These are phyloP conservation scores for Xylaria flabelliformis DNA, from an alignment of 495 filamentous ascomycete genomes.

Conservation along the genomic window DNA sequence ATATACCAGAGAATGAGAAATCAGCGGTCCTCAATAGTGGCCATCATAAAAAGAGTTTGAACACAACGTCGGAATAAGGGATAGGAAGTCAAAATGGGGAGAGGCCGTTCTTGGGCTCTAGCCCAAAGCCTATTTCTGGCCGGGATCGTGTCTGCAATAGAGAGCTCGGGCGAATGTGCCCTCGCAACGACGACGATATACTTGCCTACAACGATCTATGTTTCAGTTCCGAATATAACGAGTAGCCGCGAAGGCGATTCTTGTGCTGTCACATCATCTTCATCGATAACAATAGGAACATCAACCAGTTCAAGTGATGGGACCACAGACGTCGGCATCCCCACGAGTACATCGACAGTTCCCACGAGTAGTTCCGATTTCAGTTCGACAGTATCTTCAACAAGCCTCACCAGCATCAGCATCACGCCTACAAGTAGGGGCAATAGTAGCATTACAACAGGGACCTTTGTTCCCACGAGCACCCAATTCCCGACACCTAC, in stretches of 20 bases:
- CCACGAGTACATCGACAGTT: conserved; percentile 15
- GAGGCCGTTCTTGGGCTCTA: conserved; percentile 2
- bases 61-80: neutral
- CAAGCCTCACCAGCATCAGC: conserved; percentile 12
- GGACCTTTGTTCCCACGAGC: conserved; percentile 17
- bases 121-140: conserved; percentile 16
- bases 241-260: conserved; percentile 21
- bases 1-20: neutral
- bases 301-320: conserved; percentile 19
- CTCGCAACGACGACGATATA: conserved; percentile 38
- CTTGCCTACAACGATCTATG: conserved; percentile 36
- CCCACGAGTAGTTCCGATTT: conserved; percentile 17
- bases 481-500: conserved; percentile 28
- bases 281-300: conserved; percentile 14
- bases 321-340: neutral
- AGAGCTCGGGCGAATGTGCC: conserved; percentile 12
- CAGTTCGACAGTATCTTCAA: conserved; percentile 13
- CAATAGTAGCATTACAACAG: conserved; percentile 17
- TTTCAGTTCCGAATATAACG: conserved; percentile 31
- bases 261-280: conserved; percentile 27
- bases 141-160: conserved; percentile 9
- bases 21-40: neutral
- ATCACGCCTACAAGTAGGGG: conserved; percentile 4
- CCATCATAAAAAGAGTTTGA: no score
- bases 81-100: conserved; percentile 11